Evolutionary conservation across 345 rosid species (phyloP).

Genomic region (Hevea brasiliensis): DNA sequence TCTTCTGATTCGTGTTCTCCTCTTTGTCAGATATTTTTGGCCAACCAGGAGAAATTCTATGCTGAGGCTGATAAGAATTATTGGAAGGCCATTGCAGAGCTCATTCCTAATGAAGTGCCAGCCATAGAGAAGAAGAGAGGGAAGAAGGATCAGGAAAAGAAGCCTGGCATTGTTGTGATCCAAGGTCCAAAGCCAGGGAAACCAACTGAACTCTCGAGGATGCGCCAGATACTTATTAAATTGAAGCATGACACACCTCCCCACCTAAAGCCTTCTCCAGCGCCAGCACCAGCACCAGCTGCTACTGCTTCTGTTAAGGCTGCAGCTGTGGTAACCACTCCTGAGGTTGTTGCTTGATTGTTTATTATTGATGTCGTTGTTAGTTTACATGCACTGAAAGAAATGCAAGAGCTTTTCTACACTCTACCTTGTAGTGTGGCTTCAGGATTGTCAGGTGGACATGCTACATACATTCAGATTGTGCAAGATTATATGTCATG

Average conservation of each 20-base stretch:
- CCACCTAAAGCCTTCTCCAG: constrained; percentile 58
- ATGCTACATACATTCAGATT: background rate
- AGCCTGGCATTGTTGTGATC: constrained; percentile 51
- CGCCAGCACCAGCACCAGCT: constrained; percentile 32
- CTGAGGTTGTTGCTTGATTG: constrained; percentile 52
- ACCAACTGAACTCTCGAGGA: constrained; percentile 74
- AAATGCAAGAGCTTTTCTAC: background rate
- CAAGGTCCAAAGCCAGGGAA: constrained; percentile 83
- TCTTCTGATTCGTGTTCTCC: constrained; percentile 8
- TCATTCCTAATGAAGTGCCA: constrained; percentile 78
- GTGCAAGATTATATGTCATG: constrained; percentile 3
- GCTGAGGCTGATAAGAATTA: constrained; percentile 64
- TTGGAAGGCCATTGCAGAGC: constrained; percentile 79
- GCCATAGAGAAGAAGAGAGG: constrained; percentile 57
- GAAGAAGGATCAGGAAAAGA: constrained; percentile 69
- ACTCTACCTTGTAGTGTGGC: constrained; percentile 9
- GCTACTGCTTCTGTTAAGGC: constrained; percentile 19
- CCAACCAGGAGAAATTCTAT: constrained; percentile 58
- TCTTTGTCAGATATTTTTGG: constrained; percentile 44
- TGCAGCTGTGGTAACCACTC: constrained; percentile 23
- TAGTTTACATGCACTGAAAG: background rate
- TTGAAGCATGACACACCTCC: constrained; percentile 68
- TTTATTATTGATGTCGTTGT: constrained; percentile 3
- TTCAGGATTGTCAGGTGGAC: background rate
- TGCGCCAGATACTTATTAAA: constrained; percentile 66